Evolutionary conservation across 2,329 filamentous ascomycete genomes (phyloP), one percentile per base, ranked within the genome.

Genomic region (Penicillium sp.): DNA sequence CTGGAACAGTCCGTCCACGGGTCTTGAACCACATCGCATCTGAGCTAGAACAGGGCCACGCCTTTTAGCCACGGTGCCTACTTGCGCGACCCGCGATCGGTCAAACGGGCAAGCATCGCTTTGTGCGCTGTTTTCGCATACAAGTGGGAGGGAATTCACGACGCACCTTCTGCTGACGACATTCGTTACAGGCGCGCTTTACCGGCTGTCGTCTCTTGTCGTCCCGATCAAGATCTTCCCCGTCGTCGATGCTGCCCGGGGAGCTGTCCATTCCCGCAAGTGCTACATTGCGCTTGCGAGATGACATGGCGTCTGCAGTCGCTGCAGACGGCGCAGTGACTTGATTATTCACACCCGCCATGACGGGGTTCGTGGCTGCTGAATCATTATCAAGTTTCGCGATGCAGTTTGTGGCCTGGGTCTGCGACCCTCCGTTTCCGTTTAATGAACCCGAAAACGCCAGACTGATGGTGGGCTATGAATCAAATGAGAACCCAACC

Each of bases 151-250:
- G 24, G n/a, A 43, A 46, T 32, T 25, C 25, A 34, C 18, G 32
- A 26, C 65, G 66, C 55, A 85, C 82, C 74, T 85, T 85, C 61
- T 86, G 82, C 66, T 86, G 83, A 43, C 82, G 74, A 64, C 82
- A 86, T 62, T 85, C 81, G 64, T 85, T 85, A 65, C 82, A 85
- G 18, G 82, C 82, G 60, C 82, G 74, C 69, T 85, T 82, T 52
- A 76, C 71, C 2, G 74, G 74, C 48, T 69, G 69, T 49, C 70
- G 65, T 50, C 65, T 71, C 58, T 66, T 69, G 49, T 74, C 71
- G 52, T 73, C 72, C 38, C 67, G 65, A 29, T 72, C 70, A 39
- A 64, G 65, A 36, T 75, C 75, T 27, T 74, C 72, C 47, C 62
- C 64, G 56, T 72, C 73, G 40, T 74, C 70, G 24, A 69, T 61